Percentiles rank a stretch among this genome's conserved stretches.
Evolutionary conservation across 1,139 yeast species (phyloP).

Genomic region (Williopsis jadinii): DNA sequence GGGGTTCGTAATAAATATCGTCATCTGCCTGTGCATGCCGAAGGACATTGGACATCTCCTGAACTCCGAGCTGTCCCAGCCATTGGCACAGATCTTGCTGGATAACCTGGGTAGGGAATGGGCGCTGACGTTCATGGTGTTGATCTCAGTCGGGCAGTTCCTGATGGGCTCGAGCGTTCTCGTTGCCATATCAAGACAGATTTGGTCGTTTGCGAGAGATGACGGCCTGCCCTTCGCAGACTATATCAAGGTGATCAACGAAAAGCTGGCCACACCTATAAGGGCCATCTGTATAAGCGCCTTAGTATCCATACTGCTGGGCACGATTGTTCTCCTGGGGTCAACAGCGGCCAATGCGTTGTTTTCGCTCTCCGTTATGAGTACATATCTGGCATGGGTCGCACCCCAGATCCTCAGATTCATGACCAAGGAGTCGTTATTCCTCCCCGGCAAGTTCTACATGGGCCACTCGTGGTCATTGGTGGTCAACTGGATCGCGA

Average conservation of each 20-base stretch:
- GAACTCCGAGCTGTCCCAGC: slow-evolving; percentile 41
- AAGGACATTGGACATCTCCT: slow-evolving; percentile 40
- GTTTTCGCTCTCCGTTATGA: slow-evolving; percentile 46
- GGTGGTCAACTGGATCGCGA: slow-evolving; percentile 31
- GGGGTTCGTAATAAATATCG: slow-evolving; percentile 49
- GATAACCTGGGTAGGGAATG: slow-evolving; percentile 58
- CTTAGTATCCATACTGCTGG: slow-evolving; percentile 36
- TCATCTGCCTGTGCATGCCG: slow-evolving; percentile 45
- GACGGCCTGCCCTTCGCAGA: slow-evolving; percentile 37
- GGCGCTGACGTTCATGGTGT: slow-evolving; percentile 54
- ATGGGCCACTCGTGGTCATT: slow-evolving; percentile 44
- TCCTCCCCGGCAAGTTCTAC: slow-evolving; percentile 58
- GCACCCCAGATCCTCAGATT: slow-evolving; percentile 43
- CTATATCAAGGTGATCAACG: slow-evolving; percentile 42
- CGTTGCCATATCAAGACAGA: slow-evolving; percentile 39
- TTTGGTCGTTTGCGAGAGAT: slow-evolving; percentile 44
- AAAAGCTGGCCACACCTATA: slow-evolving; percentile 42
- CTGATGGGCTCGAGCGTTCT: slow-evolving; percentile 53
- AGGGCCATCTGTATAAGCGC: slow-evolving; percentile 49
- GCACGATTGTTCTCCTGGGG: slow-evolving; percentile 47
- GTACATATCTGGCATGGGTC: slow-evolving; percentile 49
- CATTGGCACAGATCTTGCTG: slow-evolving; percentile 55
- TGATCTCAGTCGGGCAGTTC: slow-evolving; percentile 50
- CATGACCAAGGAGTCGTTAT: slow-evolving; percentile 35
- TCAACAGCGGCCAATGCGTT: slow-evolving; percentile 49